Evolutionary conservation across 371 early-diverging fungal species (phyloP), one percentile per base, ranked within the genome.

Genomic region (Syncephalastrum contaminatum): DNA sequence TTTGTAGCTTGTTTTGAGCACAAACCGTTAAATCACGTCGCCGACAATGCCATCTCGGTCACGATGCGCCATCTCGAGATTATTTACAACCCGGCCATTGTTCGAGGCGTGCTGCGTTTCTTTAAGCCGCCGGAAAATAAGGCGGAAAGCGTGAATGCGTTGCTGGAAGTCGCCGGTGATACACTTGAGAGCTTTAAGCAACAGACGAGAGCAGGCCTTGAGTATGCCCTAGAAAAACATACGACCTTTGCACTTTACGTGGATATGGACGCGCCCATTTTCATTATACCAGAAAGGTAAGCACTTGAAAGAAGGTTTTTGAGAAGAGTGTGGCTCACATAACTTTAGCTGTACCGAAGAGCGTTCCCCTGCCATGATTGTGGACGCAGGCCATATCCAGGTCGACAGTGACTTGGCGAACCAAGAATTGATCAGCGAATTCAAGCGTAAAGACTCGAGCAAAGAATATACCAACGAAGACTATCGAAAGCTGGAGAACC

Each of bases 261-360:
- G 2, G 87, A 94, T 53, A 78, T 92, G 65, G 90, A 90, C 58
- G 95, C 95, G 1, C 95, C 95, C 0, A 82, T 94, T 30, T 78
- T 95, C 58, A 75, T 93, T n/a, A 71, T 95, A 7, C 94, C 93
- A 3, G 86, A 90, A 63, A 83, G 87, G 72, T 69, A 60, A 61
- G 10, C 6, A n/a, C 15, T 18, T 3, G 7, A 7, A 20, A 0
- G 13, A 48, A 12, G 4, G 1, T 48, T 1, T n/a, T 13, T 41
- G 3, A 48, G 13, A 40, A 20, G 12, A 5, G 14, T 45, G 30
- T 12, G 36, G 2, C 36, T 30, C 30, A 40, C 2, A 24, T 51
- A 4, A 14, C 15, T 46, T 60, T 61, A 57, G 70, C 14, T 75
- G 80, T 51, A 73, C 77, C 6, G 70, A 77, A 18, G 60, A 64